Evolutionary conservation across 31 red algal genomes (phyloP).

Genomic region (Bonnemaisonia californica): DNA sequence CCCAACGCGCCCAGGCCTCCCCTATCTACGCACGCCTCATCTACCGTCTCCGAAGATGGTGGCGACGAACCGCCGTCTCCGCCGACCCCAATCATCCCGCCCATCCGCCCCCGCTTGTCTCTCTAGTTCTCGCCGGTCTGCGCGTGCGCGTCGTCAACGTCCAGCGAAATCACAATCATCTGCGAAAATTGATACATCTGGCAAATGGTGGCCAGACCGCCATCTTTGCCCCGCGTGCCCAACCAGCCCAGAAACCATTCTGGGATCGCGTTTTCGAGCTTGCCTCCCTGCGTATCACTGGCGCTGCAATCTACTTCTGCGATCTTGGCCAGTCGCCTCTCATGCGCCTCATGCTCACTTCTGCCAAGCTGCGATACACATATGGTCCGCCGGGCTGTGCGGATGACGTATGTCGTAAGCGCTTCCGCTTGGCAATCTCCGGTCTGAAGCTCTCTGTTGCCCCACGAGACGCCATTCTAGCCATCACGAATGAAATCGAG

Average conservation of each 20-base stretch:
- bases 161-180: conserved; percentile 40
- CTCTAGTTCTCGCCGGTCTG: conserved; percentile 45
- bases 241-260: conserved; percentile 45
- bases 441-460: conserved; percentile 45
- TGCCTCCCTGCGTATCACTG: conserved; percentile 53
- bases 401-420: conserved; percentile 55
- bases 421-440: conserved; percentile 39
- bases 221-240: not conserved
- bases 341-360: conserved; percentile 46
- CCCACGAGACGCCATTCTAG: conserved; percentile 6
- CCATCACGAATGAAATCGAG: not conserved
- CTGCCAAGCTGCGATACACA: conserved; percentile 59
- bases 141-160: conserved; percentile 54
- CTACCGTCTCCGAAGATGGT: conserved; percentile 53
- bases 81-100: conserved; percentile 22
- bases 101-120: conserved; percentile 57
- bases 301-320: conserved; percentile 63
- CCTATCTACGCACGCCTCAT: conserved; percentile 39
- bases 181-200: conserved; percentile 20
- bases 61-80: conserved; percentile 30
- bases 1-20: conserved; percentile 39
- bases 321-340: conserved; percentile 70
- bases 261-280: conserved; percentile 50
- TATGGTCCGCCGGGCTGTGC: conserved; percentile 60
- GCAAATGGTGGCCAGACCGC: conserved; percentile 8